Evolutionary conservation across 805 yeast genomes (phyloP).

Genomic region (Candida saitoana): DNA sequence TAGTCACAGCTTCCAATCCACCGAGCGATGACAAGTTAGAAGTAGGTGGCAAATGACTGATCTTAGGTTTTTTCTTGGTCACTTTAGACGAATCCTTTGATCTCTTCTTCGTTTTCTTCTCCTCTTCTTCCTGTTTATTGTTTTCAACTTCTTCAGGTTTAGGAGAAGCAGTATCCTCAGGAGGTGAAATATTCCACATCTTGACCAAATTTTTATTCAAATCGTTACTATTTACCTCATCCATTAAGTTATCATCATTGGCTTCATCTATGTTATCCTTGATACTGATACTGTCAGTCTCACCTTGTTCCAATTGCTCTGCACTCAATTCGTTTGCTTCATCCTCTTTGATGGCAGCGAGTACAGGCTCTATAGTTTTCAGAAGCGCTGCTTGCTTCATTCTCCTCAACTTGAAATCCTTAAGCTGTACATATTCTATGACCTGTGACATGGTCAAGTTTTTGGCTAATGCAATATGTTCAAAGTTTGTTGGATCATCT

Average conservation of each 20-base stretch:
- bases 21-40: slow-evolving; percentile 73
- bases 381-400: slow-evolving; percentile 63
- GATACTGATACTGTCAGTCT: slow-evolving; percentile 9
- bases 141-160: slow-evolving; percentile 8
- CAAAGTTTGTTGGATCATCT: slow-evolving; percentile 35
- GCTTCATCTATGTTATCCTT: slow-evolving; percentile 39
- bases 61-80: slow-evolving; percentile 34
- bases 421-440: slow-evolving; percentile 54
- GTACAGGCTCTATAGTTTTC: slow-evolving; percentile 58
- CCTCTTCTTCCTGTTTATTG: slow-evolving; percentile 12
- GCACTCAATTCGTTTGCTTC: slow-evolving; percentile 56
- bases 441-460: slow-evolving; percentile 52
- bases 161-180: slow-evolving; percentile 4
- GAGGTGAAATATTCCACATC: slow-evolving; percentile 49
- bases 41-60: slow-evolving; percentile 67
- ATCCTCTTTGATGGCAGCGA: slow-evolving; percentile 52
- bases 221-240: slow-evolving; percentile 58
- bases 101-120: slow-evolving; percentile 47
- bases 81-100: slow-evolving; percentile 40
- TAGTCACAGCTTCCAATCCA: slow-evolving; percentile 81
- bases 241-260: slow-evolving; percentile 51
- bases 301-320: slow-evolving; percentile 14
- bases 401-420: slow-evolving; percentile 65
- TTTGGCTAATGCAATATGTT: slow-evolving; percentile 55
- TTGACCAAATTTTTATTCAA: slow-evolving; percentile 75